phyloP scores from a whole-genome alignment of 2,329 filamentous ascomycete genomes.

The Myriangium duriaei region DNA sequence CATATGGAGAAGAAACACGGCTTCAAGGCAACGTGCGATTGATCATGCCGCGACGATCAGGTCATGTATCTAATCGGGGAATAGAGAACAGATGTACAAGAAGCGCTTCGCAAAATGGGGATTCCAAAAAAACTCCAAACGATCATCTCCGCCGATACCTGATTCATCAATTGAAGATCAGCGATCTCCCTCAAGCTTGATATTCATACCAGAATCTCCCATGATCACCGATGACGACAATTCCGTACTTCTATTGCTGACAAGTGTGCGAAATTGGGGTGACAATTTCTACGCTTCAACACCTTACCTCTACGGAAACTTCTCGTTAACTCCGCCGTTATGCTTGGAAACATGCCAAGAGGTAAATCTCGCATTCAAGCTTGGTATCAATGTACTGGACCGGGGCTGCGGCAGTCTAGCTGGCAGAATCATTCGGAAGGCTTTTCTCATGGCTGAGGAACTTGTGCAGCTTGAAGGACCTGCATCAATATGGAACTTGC shows the following conservation, averaged over 20 bases:
- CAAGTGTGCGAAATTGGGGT: background rate
- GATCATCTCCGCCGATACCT: background rate
- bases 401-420: background rate
- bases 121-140: background rate
- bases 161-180: too few relatives aligned
- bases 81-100: background rate
- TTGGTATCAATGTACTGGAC: background rate
- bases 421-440: background rate
- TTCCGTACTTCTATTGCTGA: background rate
- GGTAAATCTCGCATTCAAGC: background rate
- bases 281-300: background rate
- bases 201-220: too few relatives aligned
- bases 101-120: background rate
- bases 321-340: too few relatives aligned
- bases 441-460: background rate
- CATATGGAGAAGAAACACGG: background rate
- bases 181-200: too few relatives aligned
- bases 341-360: too few relatives aligned
- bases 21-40: background rate
- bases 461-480: background rate
- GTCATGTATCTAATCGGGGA: too few relatives aligned
- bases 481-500: background rate
- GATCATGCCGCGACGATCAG: too few relatives aligned
- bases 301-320: too few relatives aligned
- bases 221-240: too few relatives aligned